Evolutionary conservation across 140 eudicot species (phyloP), one percentile per base, ranked within the genome.

Genomic region (Flaveria floridana): DNA sequence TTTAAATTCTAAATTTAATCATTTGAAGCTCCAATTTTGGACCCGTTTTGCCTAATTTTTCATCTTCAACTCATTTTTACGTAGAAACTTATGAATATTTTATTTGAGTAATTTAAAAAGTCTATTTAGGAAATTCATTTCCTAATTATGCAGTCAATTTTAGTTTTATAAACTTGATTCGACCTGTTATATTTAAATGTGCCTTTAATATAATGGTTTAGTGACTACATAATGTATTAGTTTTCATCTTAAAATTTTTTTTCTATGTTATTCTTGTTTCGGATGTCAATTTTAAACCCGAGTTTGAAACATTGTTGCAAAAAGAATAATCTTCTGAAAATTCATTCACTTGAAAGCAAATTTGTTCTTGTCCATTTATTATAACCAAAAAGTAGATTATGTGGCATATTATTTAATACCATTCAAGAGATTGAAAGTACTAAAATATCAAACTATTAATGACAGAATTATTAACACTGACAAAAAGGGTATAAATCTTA

Each of bases 401-500:
- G 50, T 7, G 15, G 50, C 14, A 44, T 10, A 8, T 44, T 48
- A 48, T 53, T 8, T 16, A 16, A 5, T 8, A 19, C 19, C 41
- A 16, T 4, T 20, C 12, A 21, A 21, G 23, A 21, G 23, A 21
- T 21, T 21, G 23, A 21, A 21, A 21, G 23, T 21, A 21, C 23
- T 21, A 21, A 21, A 21, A 21, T 21, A 21, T 21, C 13, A 61
- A 3, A 53, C 21, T 16, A 6, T 19, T 13, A 11, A 48, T 7
- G 30, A 7, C 7, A 71, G 52, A 61, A 47, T 48, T 44, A 77
- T 48, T 21, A n/a, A 37, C 10, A 44, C 41, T 14, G 7, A 28
- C 53, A 63, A 19, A 78, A 56, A 26, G 8, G 26, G 71, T 14
- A 48, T 50, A 19, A 70, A 23, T 47, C 73, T 56, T 7, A 37